Percentiles rank a stretch among this genome's conserved stretches.
Conservation (phyloP, 2,329 filamentous ascomycete species). For the Penicillium expansum region DNA sequence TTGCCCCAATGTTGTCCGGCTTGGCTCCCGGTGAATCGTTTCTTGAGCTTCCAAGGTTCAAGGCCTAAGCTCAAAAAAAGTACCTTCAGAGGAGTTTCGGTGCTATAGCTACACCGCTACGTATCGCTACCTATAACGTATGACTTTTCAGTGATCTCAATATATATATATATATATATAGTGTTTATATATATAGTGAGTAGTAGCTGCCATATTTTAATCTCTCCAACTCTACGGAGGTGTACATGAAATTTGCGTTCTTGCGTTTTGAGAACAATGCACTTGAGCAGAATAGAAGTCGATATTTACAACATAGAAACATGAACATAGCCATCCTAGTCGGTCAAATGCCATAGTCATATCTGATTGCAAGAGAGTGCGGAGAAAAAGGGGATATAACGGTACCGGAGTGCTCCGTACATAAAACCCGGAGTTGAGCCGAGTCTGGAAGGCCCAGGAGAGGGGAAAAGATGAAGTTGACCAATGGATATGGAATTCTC, state of each 20-base stretch:
- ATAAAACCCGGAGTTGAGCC: conserved; percentile 20
- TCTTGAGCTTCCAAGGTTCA: not conserved
- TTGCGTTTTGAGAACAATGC: not conserved
- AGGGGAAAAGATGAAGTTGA: not conserved
- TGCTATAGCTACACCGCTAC: not conserved
- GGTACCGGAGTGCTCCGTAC: not conserved
- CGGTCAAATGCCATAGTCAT: not conserved
- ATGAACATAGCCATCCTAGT: not conserved
- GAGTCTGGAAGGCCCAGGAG: conserved; percentile 6
- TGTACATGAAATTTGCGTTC: too few species aligned
- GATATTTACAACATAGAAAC: too few species aligned
- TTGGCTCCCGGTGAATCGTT: conserved; percentile 3
- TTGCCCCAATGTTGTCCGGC: not conserved
- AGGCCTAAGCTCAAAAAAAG: not conserved
- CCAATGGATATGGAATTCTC: conserved; percentile 13
- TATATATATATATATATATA: too few species aligned
- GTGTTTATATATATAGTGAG: not conserved
- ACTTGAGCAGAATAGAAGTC: not conserved
- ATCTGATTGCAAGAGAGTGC: not conserved
- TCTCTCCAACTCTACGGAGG: too few species aligned
- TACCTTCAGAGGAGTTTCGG: not conserved
- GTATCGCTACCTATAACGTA: not conserved
- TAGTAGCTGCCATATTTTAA: not conserved
- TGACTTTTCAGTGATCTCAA: not conserved
- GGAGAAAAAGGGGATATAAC: conserved; percentile 2